These are phyloP conservation scores for Phaeosphaeriaceae sp. DNA, from an alignment of 2,329 filamentous ascomycete species.

Conservation along the genomic window DNA sequence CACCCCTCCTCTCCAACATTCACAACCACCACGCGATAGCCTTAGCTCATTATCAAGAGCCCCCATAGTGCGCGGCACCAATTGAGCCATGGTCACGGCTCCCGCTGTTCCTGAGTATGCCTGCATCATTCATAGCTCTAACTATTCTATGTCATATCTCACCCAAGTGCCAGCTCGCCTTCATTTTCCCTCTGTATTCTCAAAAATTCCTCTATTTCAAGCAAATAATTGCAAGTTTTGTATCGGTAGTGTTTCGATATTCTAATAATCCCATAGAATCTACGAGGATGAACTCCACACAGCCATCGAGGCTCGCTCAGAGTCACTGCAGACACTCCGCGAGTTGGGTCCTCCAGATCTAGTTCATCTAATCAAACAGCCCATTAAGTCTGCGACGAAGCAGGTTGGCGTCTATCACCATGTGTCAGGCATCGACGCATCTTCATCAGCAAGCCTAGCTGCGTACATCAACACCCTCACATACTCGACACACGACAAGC, in stretches of 20 bases:
- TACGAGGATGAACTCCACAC: constrained; percentile 93
- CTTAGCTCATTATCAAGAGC: constrained; percentile 4
- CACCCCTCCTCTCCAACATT: constrained; percentile 16
- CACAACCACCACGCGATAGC: constrained; percentile 13
- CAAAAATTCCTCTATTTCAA: not conserved
- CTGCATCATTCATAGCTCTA: constrained; percentile 20
- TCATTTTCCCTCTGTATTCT: not conserved
- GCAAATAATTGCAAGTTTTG: not conserved
- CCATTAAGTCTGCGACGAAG: constrained; percentile 63
- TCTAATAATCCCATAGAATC: constrained; percentile 64
- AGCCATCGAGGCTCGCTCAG: constrained; percentile 89
- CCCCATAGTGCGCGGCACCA: constrained; percentile 29
- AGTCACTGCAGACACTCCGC: constrained; percentile 81
- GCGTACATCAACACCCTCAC: constrained; percentile 98
- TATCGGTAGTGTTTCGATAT: not conserved
- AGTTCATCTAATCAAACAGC: constrained; percentile 88
- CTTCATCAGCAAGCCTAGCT: constrained; percentile 93
- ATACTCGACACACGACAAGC: constrained; percentile 82
- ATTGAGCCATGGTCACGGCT: constrained; percentile 50
- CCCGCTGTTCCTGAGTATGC: constrained; percentile 54
- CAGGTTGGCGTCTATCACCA: constrained; percentile 96
- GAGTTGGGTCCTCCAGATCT: constrained; percentile 96
- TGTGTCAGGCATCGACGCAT: constrained; percentile 95
- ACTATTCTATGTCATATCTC: constrained; percentile 3
- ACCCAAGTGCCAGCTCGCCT: not conserved